A percentile compares a stretch with the other conserved stretches of the same genome.
Evolutionary conservation across 441 rosid species (phyloP).

Genomic region (Pelargonium australe): DNA sequence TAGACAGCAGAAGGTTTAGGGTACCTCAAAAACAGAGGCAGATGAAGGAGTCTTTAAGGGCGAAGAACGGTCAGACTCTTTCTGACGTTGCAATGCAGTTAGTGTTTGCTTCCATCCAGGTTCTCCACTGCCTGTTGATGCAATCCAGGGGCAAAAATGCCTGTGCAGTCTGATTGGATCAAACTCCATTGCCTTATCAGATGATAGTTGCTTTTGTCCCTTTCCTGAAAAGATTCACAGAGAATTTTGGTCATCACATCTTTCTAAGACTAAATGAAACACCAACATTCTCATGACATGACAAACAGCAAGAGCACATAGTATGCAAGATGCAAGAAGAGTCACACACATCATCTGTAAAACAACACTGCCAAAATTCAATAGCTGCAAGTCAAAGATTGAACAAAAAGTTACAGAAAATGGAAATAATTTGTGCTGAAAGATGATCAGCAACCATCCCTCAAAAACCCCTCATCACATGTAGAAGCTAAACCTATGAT

Average conservation of each 20-base stretch:
- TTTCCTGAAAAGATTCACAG: conserved; percentile 33
- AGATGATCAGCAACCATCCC: neutral
- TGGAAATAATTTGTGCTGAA: neutral
- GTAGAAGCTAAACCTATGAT: neutral
- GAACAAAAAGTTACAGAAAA: neutral
- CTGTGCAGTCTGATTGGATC: conserved; percentile 90
- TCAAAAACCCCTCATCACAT: neutral
- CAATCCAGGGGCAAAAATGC: conserved; percentile 94
- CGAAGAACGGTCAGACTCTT: conserved; percentile 32
- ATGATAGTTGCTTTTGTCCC: conserved; percentile 19
- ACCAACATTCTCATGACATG: conserved; percentile 4
- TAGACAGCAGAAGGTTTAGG: conserved; percentile 7
- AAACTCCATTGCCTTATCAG: conserved; percentile 54
- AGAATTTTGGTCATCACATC: conserved; percentile 8
- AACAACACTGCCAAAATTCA: neutral
- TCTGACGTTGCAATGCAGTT: conserved; percentile 54
- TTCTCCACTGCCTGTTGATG: conserved; percentile 40
- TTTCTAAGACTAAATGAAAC: conserved; percentile 6
- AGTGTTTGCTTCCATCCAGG: conserved; percentile 87
- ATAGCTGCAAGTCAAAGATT: neutral
- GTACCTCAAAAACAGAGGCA: conserved; percentile 55
- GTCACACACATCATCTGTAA: neutral
- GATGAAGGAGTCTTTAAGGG: conserved; percentile 42
- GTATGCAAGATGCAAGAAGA: conserved; percentile 9
- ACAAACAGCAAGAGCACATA: conserved; percentile 9